Percentiles rank a stretch among this genome's conserved stretches.
phyloP scores from a whole-genome alignment of 1,284 basidiomycete genomes.

The Coniferiporia weirii region DNA sequence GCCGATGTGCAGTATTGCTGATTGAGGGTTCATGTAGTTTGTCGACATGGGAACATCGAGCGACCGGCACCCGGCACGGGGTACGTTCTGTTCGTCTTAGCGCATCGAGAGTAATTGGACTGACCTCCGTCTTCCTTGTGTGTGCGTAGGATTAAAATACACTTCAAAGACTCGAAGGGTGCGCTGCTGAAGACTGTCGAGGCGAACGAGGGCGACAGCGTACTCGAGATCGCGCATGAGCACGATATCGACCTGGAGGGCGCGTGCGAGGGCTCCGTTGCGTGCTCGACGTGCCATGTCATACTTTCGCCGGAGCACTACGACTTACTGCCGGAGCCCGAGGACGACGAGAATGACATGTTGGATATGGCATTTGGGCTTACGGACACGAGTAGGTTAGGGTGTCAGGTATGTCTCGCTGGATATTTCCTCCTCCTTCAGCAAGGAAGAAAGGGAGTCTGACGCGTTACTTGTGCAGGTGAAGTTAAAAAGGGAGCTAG shows the following conservation, averaged over 20 bases:
- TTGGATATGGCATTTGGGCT: slow-evolving; percentile 96
- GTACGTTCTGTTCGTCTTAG: slow-evolving; percentile 38
- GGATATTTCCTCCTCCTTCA: neutral
- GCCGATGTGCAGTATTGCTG: neutral
- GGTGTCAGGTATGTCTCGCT: slow-evolving; percentile 36
- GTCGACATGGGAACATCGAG: slow-evolving; percentile 37
- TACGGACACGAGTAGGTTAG: slow-evolving; percentile 84
- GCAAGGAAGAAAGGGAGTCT: neutral
- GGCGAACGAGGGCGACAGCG: slow-evolving; percentile 90
- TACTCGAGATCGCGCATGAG: slow-evolving; percentile 90
- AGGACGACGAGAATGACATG: slow-evolving; percentile 99
- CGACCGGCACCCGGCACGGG: slow-evolving; percentile 58
- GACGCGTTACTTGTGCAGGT: slow-evolving; percentile 72
- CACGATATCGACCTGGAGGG: slow-evolving; percentile 98
- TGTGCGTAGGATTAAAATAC: slow-evolving; percentile 70
- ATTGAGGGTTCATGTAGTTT: slow-evolving; percentile 20
- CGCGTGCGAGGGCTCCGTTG: slow-evolving; percentile 94
- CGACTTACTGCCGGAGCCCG: slow-evolving; percentile 84
- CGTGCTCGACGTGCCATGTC: slow-evolving; percentile 97
- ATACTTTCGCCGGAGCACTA: slow-evolving; percentile 83
- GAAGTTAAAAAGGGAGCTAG: slow-evolving; percentile 72
- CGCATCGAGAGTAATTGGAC: slow-evolving; percentile 1
- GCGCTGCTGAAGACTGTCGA: slow-evolving; percentile 81
- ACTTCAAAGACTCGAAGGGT: slow-evolving; percentile 89
- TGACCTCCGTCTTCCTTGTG: neutral